phyloP scores from a whole-genome alignment of 345 rosid genomes.

The Dipteronia sinensis region DNA sequence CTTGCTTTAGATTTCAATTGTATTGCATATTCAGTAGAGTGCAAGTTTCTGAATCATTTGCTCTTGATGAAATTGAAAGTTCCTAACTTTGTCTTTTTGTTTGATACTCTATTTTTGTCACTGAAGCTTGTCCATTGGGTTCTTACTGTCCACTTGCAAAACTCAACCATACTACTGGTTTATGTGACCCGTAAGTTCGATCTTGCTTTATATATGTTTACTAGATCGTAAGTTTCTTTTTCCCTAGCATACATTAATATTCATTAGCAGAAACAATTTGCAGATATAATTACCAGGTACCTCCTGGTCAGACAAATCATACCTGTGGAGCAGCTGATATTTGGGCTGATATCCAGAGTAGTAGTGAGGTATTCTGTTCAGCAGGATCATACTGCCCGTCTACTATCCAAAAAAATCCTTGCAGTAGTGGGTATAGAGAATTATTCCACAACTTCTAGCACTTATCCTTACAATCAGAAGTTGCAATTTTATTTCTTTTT shows the following conservation, averaged over 20 bases:
- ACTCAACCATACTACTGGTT: conserved; percentile 70
- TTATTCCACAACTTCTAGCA: conserved; percentile 37
- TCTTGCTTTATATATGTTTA: conserved; percentile 13
- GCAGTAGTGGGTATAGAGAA: conserved; percentile 76
- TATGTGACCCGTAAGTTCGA: conserved; percentile 93
- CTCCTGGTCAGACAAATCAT: conserved; percentile 74
- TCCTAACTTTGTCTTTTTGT: conserved; percentile 4
- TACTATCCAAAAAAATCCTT: conserved; percentile 69
- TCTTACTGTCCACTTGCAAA: conserved; percentile 79
- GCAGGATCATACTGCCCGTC: conserved; percentile 94
- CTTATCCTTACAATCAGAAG: conserved; percentile 27
- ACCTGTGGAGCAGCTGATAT: conserved; percentile 93
- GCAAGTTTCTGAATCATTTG: neutral
- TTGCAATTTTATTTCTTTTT: conserved; percentile 14
- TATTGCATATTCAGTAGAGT: neutral
- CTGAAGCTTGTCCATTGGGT: conserved; percentile 96
- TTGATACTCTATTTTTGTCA: conserved; percentile 11
- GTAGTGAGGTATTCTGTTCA: conserved; percentile 81
- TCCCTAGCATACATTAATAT: conserved; percentile 37
- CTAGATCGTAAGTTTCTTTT: conserved; percentile 13
- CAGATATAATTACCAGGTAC: conserved; percentile 88
- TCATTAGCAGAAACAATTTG: conserved; percentile 51
- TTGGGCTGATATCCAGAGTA: conserved; percentile 87
- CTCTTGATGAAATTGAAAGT: neutral
- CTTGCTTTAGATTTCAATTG: conserved; percentile 12